Base-by-base conservation (phyloP, 169 alveolate species). In the Plasmodium chabaudi region DNA sequence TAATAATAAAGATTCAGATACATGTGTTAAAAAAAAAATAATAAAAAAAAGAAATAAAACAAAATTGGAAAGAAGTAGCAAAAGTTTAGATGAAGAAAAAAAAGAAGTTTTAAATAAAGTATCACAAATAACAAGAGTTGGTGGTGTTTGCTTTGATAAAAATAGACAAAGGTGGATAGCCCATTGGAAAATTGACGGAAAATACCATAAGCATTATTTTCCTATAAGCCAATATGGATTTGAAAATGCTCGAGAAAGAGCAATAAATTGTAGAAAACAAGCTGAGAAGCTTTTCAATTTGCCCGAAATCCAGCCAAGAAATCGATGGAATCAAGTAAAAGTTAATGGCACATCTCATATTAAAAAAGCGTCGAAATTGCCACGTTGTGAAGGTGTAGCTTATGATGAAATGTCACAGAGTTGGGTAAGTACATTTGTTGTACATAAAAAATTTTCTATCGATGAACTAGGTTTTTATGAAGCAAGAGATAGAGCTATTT, bases 371-470 rank as follows among this genome's bases (percentile, higher is more conserved):
- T 77, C 89, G 2, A 79, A 79, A 47, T 65, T 79, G 55, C 89
- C 89, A 79, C 42, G 89, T 23, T 79, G 82, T 57, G 89, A 79
- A 79, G 89, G 89, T 13, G 84, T 79, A 17, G 89, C 77, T 12
- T 79, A 79, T 79, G 89, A 79, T 65, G 89, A 79, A 47, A 65
- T 79, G 39, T 79, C 89, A 2, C 79, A 79, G 21, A 79, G 89
- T 65, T 79, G 89, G 89, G 82, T 79, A 27, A 79, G 89, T 60
- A 79, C 89, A 42, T 79, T 79, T 79, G 89, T 79, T 79, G 89
- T 79, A 12, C 89, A 79, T 79, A 79, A 79, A 47, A 79, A 79
- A 59, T 79, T 79, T 60, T 64, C 89, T 60, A 79, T 79, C 21
- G 89, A 79, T 39, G 89, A 79, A 2, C 25, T 65, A 19, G 89